Percentiles rank a stretch among this genome's conserved stretches.
Conservation (phyloP, 2,329 filamentous ascomycete genomes). For the Venturia asperata region DNA sequence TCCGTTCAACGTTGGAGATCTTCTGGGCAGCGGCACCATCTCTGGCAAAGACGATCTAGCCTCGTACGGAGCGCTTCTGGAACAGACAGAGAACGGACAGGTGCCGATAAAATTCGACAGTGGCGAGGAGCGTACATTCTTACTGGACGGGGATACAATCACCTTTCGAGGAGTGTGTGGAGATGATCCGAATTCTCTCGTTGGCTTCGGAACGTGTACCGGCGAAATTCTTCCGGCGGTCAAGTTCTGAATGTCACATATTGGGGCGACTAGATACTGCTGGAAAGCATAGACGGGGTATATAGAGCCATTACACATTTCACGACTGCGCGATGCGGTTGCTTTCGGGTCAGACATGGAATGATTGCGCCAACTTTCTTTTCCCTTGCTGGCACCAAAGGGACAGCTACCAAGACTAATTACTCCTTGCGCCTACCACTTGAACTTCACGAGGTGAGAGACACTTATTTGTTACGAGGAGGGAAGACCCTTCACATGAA, state of each 20-base stretch:
- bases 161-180: conserved; percentile 51
- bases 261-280: neutral
- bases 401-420: no score
- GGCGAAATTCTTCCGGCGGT: conserved; percentile 52
- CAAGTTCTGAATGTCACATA: neutral
- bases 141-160: conserved; percentile 64
- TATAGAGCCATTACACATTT: no score
- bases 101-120: conserved; percentile 52
- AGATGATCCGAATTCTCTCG: conserved; percentile 52
- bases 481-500: no score
- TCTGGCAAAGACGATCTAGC: conserved; percentile 58
- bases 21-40: conserved; percentile 75
- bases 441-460: no score
- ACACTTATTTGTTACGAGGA: no score
- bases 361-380: no score
- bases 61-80: conserved; percentile 62
- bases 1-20: conserved; percentile 63
- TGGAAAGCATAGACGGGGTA: neutral
- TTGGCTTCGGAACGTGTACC: conserved; percentile 69
- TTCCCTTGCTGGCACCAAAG: no score
- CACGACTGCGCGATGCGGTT: no score
- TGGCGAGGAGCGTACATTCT: conserved; percentile 61
- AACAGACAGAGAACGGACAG: conserved; percentile 66
- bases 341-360: no score
- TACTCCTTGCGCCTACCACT: no score